Percentiles rank a stretch among this genome's conserved stretches.
phyloP scores from a whole-genome alignment of 768 basidiomycete genomes.

The Asterophora lycoperdoides region DNA sequence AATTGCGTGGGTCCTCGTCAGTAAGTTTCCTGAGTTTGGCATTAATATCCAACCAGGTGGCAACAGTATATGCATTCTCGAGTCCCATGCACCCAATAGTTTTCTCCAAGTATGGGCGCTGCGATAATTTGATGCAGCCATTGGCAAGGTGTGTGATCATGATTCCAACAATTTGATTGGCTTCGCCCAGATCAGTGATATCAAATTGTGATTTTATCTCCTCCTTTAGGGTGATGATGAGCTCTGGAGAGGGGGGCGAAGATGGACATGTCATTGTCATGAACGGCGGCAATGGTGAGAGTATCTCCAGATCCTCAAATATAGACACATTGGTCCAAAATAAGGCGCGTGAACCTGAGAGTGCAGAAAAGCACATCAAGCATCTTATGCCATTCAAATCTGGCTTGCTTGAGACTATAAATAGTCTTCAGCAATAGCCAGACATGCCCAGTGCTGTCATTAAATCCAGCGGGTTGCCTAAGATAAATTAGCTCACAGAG shows the following conservation, averaged over 20 bases:
- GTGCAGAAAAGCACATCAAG: conserved; percentile 15
- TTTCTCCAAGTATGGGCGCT: conserved; percentile 24
- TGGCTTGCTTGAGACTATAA: conserved; percentile 36
- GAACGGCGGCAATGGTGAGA: conserved; percentile 19
- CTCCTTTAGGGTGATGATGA: conserved; percentile 15
- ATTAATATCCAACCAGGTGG: conserved; percentile 22
- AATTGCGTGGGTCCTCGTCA: conserved; percentile 1
- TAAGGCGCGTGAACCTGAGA: conserved; percentile 16
- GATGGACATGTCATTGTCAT: conserved; percentile 33
- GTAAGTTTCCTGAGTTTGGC: conserved; percentile 16
- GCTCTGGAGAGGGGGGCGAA: conserved; percentile 14
- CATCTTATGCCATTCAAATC: conserved; percentile 25
- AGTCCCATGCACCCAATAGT: conserved; percentile 23
- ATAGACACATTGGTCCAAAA: conserved; percentile 20
- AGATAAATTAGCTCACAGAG: conserved; percentile 35
- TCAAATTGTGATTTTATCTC: conserved; percentile 25
- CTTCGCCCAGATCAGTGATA: conserved; percentile 26
- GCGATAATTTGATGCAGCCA: conserved; percentile 24
- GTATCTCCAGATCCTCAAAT: conserved; percentile 11
- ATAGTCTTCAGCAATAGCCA: conserved; percentile 24
- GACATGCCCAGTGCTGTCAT: conserved; percentile 21
- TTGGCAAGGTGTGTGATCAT: conserved; percentile 20
- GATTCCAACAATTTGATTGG: conserved; percentile 29
- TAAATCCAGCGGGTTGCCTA: conserved; percentile 31
- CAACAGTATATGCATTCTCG: conserved; percentile 19